Evolutionary conservation across 768 basidiomycete genomes (phyloP), one percentile per base, ranked within the genome.

Genomic region (Mycena venus): DNA sequence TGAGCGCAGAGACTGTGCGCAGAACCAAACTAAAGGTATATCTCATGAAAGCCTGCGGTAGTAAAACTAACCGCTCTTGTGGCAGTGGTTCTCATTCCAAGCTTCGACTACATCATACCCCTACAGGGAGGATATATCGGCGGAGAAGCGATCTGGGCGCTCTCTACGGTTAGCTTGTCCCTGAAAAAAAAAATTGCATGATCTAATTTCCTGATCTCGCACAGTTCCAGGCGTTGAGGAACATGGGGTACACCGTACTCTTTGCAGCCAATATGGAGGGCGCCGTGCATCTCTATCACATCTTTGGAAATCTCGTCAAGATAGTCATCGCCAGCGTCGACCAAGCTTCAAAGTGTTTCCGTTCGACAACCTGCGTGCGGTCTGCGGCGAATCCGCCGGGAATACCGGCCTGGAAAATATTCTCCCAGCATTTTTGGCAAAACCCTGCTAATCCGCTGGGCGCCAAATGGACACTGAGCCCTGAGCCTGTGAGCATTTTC

Each of bases 281-380:
- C 44, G 80, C 83, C 8, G 61, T 81, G 4, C 65, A 78, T 4
- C 78, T 82, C 62, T 83, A 85, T 69, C 80, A 78, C 2, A 76
- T 83, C 58, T 83, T 83, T 69, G 81, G 80, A 8, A 78, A 80
- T 65, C 77, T 85, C 23, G 82, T 86, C 53, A 80, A 83, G 74
- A 80, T 81, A 19, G 25, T 78, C 21, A 62, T 78, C 34, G 31
- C 60, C 25, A 56, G 72, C 23, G 25, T 47, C 3, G 51, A 17
- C 3, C 44, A 70, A 11, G 23, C n/a, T n/a, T 70, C 58, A 12
- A 4, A 19, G 5, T 65, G 62, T 38, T 68, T 42, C 59, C 23
- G 15, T 10, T 3, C 21, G 8, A 15, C 17, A 17, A 27, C 11
- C 1, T 49, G 42, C 34, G 58, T 15, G n/a, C 60, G 68, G 4